A percentile compares a stretch with the other conserved stretches of the same genome.
Conservation (phyloP, 2,329 filamentous ascomycete genomes). For the Knufia petricola region DNA sequence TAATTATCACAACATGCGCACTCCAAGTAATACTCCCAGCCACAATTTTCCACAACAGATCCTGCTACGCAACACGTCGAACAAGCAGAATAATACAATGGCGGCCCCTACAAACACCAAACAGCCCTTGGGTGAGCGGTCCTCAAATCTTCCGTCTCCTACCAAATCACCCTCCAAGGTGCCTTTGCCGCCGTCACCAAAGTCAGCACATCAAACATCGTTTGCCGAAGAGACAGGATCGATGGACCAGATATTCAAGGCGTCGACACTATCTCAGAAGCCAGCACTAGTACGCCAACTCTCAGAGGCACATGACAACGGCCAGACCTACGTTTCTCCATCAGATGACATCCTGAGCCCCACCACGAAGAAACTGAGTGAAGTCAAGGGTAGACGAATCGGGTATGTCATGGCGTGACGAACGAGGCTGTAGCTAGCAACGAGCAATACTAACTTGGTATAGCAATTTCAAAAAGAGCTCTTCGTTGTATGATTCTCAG, state of each 20-base stretch:
- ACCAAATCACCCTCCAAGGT: conserved; percentile 8
- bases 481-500: background rate
- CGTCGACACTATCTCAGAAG: conserved; percentile 1
- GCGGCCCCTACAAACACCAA: background rate
- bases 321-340: conserved; percentile 36
- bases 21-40: background rate
- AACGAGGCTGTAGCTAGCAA: background rate
- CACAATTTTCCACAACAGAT: background rate
- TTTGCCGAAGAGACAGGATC: background rate
- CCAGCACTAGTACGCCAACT: conserved; percentile 3
- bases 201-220: background rate
- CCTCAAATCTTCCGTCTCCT: conserved; percentile 4
- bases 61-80: background rate
- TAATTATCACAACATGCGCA: too few relatives aligned
- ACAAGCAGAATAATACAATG: background rate
- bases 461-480: conserved; percentile 3
- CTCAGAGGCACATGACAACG: conserved; percentile 1
- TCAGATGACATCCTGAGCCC: conserved; percentile 43
- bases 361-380: conserved; percentile 41
- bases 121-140: conserved; percentile 2
- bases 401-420: too few relatives aligned
- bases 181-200: conserved; percentile 4
- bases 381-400: conserved; percentile 41
- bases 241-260: background rate
- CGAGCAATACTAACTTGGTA: background rate